Conservation (phyloP, 441 rosid genomes). For the Sinapis alba region DNA sequence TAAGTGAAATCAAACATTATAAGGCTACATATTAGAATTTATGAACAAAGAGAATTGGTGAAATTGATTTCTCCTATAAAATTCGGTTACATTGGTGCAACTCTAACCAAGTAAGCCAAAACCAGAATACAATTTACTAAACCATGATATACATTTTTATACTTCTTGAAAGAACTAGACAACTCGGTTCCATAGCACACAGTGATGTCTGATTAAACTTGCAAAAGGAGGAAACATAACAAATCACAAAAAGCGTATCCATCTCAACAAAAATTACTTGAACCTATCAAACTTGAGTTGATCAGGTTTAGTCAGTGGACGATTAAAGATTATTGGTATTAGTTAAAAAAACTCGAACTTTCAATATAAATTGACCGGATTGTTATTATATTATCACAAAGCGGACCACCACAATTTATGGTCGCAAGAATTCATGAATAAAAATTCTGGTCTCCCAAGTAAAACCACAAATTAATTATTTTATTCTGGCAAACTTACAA, state of each 20-base stretch:
- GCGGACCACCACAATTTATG: background rate
- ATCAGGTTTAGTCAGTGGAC: background rate
- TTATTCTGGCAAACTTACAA: conserved; percentile 22
- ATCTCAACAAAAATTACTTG: background rate
- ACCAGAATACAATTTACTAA: background rate
- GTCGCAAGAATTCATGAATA: background rate
- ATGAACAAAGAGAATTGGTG: background rate
- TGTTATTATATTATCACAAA: background rate
- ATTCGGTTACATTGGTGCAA: too few relatives aligned
- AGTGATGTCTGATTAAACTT: background rate
- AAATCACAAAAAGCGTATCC: background rate
- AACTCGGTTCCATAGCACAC: background rate
- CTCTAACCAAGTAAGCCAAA: background rate
- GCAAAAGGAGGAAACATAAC: background rate
- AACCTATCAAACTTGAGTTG: background rate
- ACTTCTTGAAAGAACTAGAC: background rate
- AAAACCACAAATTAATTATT: background rate
- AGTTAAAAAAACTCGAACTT: background rate
- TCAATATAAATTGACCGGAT: background rate
- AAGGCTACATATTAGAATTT: too few relatives aligned
- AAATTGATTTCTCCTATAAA: background rate
- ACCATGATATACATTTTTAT: background rate
- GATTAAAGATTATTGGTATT: background rate
- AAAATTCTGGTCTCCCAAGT: background rate
- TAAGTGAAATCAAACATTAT: too few relatives aligned